phyloP scores from a whole-genome alignment of 768 basidiomycete genomes.

The Trametes cinnabarina region DNA sequence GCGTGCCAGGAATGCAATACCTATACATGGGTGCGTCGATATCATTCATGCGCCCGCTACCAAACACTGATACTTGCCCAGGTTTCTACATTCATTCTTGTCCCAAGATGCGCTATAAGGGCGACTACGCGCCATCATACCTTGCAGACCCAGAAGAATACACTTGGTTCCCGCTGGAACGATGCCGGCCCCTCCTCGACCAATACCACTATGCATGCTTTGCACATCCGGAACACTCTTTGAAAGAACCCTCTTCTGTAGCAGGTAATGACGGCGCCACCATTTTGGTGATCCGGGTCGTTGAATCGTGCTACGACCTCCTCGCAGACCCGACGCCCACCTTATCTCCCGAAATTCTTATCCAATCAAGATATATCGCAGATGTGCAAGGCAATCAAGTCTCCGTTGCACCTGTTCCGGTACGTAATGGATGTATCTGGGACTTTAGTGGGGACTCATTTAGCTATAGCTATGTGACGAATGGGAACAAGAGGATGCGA shows the following conservation, averaged over 20 bases:
- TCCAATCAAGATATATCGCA: background rate
- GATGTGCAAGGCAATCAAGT: background rate
- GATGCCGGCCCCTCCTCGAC: constrained; percentile 61
- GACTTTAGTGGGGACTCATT: constrained; percentile 5
- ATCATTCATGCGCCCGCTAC: background rate
- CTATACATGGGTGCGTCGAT: constrained; percentile 80
- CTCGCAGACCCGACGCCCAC: background rate
- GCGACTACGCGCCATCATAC: constrained; percentile 86
- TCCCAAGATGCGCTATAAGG: constrained; percentile 95
- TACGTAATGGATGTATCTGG: background rate
- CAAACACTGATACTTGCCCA: constrained; percentile 31
- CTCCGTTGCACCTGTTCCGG: background rate
- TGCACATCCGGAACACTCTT: constrained; percentile 58
- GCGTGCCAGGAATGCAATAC: constrained; percentile 57
- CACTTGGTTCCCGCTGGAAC: constrained; percentile 67
- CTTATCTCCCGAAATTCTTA: background rate
- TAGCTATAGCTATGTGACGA: background rate
- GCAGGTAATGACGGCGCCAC: constrained; percentile 22
- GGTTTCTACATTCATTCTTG: constrained; percentile 94
- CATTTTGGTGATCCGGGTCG: background rate
- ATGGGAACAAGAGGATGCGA: constrained; percentile 17
- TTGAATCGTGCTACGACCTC: background rate
- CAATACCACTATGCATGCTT: constrained; percentile 68
- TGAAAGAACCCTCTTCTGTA: constrained; percentile 31
- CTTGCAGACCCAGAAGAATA: constrained; percentile 85